Evolutionary conservation across 805 yeast species (phyloP), one percentile per base, ranked within the genome.

Genomic region (Spencermartinsiella europaea): DNA sequence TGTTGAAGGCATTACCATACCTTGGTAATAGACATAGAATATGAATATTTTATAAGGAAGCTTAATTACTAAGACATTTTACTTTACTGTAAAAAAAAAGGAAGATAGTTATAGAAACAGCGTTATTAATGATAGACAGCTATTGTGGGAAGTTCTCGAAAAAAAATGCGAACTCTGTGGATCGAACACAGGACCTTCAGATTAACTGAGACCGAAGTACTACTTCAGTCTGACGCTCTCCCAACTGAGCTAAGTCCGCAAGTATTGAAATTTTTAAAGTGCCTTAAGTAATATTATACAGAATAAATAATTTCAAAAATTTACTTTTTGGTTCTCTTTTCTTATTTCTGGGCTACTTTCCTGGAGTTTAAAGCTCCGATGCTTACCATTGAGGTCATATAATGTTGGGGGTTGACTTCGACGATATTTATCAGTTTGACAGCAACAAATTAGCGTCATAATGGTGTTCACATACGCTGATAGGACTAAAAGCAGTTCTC

Each of bases 121-220:
- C n/a, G n/a, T n/a, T n/a, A n/a, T n/a, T n/a, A n/a, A n/a, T n/a
- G n/a, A n/a, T n/a, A 39, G 14, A 16, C 12, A 8, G n/a, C n/a
- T n/a, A n/a, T n/a, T n/a, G n/a, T n/a, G n/a, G n/a, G n/a, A n/a
- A n/a, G n/a, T n/a, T n/a, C n/a, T n/a, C 37, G 38, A 39, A 46
- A 41, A 41, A 31, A 42, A 43, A 41, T 67, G 71, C 70, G 69
- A 62, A 54, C 65, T 65, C 68, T 80, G 86, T 79, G 87, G 86
- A 79, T 81, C 83, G 87, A 82, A 82, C 86, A 79, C 86, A 79
- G 83, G 85, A 81, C 88, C 87, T 82, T 76, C 85, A 81, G 85
- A 80, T 80, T 19, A 41, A 44, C 50, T 47, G 47, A 43, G 52
- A 65, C 68, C 15, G 56, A 64, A 46, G 66, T 60, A n/a, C 27